Conservation (phyloP, 2,329 filamentous ascomycete genomes). For the Aciculosporium take region DNA sequence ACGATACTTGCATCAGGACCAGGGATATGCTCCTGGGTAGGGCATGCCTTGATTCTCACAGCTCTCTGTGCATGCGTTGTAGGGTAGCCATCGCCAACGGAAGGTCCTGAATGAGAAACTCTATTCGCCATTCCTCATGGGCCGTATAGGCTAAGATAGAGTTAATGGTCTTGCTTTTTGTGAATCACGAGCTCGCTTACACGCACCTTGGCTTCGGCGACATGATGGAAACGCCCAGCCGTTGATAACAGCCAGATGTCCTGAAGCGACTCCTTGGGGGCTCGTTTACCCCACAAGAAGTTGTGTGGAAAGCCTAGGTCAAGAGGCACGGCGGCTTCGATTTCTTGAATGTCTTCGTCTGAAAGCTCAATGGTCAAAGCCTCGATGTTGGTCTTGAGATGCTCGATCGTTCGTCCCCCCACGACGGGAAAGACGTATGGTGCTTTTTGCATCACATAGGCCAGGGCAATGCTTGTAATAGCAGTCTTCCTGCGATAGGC, state of each 20-base stretch:
- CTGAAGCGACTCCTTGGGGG: slow-evolving; percentile 20
- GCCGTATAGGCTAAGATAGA: slow-evolving; percentile 23
- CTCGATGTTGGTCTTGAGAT: slow-evolving; percentile 56
- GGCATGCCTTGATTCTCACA: not conserved
- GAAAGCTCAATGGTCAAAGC: slow-evolving; percentile 47
- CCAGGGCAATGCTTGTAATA: slow-evolving; percentile 43
- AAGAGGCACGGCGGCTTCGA: slow-evolving; percentile 48
- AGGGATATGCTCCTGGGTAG: not conserved
- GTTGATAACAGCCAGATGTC: slow-evolving; percentile 31
- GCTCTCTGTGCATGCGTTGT: not conserved
- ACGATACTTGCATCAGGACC: not conserved
- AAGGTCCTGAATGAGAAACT: slow-evolving; percentile 17
- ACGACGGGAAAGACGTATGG: slow-evolving; percentile 62
- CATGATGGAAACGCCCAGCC: slow-evolving; percentile 37
- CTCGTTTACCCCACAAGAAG: slow-evolving; percentile 35
- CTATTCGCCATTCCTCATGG: slow-evolving; percentile 29
- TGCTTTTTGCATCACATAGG: slow-evolving; percentile 59
- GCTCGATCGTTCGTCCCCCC: slow-evolving; percentile 53
- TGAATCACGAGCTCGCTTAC: not conserved
- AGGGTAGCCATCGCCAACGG: slow-evolving; percentile 19
- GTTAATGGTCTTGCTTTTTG: not conserved
- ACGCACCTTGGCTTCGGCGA: slow-evolving; percentile 25
- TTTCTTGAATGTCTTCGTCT: slow-evolving; percentile 47
- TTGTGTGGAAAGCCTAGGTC: slow-evolving; percentile 53
- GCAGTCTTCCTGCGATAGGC: slow-evolving; percentile 27